These are phyloP conservation scores for Erysimum cheiranthoides DNA, from an alignment of 345 rosid species.

Conservation along the genomic window DNA sequence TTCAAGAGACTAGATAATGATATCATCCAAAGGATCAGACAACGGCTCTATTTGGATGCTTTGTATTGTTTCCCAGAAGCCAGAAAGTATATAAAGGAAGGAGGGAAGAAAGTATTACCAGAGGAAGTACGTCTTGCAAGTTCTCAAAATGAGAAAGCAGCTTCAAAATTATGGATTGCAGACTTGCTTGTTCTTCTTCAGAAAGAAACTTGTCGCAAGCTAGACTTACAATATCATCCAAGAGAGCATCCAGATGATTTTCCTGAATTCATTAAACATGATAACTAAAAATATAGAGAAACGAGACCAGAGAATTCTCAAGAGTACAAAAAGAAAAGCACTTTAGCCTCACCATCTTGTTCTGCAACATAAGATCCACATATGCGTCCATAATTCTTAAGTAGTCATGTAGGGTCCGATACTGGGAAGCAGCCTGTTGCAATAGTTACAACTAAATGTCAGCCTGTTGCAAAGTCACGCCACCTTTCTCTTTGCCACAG, in stretches of 20 bases:
- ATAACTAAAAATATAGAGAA: conserved; percentile 17
- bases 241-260: conserved; percentile 57
- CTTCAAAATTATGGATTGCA: conserved; percentile 83
- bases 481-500: conserved; percentile 29
- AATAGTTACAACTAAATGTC: conserved; percentile 22
- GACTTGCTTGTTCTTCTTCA: conserved; percentile 70
- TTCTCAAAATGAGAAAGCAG: conserved; percentile 73
- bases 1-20: conserved; percentile 16
- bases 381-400: conserved; percentile 81
- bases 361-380: conserved; percentile 75
- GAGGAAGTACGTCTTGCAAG: conserved; percentile 62
- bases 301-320: conserved; percentile 16
- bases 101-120: conserved; percentile 57
- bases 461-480: conserved; percentile 20
- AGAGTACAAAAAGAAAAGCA: conserved; percentile 9
- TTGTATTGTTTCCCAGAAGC: conserved; percentile 8
- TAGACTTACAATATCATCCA: conserved; percentile 62
- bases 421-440: conserved; percentile 62
- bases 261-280: conserved; percentile 52
- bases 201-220: conserved; percentile 54
- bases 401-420: conserved; percentile 68
- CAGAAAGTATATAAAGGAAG: conserved; percentile 11
- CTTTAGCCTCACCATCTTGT: conserved; percentile 66
- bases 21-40: conserved; percentile 5
- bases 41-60: background rate